Percentiles rank a stretch among this genome's conserved stretches.
phyloP scores from a whole-genome alignment of 2,329 filamentous ascomycete species.

The Xylaria digitata region DNA sequence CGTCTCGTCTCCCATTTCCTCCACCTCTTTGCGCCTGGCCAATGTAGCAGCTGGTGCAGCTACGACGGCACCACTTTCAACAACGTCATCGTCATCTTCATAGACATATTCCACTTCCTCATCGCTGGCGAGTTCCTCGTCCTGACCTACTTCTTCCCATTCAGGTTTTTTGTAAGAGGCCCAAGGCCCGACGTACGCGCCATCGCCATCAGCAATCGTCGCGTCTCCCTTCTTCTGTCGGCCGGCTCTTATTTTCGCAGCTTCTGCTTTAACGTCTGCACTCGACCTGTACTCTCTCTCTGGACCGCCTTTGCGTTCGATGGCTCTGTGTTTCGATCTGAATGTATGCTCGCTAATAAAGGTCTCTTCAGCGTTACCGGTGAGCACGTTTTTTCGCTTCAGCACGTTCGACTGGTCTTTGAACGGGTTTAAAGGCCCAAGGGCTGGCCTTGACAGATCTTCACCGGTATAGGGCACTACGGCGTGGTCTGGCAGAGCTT shows the following conservation, averaged over 20 bases:
- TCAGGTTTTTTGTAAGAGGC: conserved; percentile 81
- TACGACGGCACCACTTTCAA: conserved; percentile 72
- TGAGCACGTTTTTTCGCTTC: conserved; percentile 85
- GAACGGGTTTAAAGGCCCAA: conserved; percentile 82
- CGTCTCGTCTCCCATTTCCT: conserved; percentile 77
- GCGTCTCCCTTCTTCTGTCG: conserved; percentile 88
- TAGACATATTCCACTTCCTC: conserved; percentile 83
- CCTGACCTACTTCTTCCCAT: conserved; percentile 78
- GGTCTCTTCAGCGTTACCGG: conserved; percentile 88
- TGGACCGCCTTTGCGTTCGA: conserved; percentile 73
- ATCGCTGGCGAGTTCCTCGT: conserved; percentile 79
- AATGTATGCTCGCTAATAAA: conserved; percentile 93
- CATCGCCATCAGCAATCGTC: conserved; percentile 84
- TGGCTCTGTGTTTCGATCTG: conserved; percentile 84
- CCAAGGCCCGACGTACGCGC: conserved; percentile 95
- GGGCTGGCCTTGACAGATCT: conserved; percentile 72
- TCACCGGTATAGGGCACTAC: conserved; percentile 76
- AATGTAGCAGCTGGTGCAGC: conserved; percentile 66
- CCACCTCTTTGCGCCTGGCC: conserved; percentile 66
- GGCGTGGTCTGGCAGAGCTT: conserved; percentile 67
- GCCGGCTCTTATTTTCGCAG: conserved; percentile 74
- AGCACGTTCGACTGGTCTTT: conserved; percentile 68
- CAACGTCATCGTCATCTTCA: conserved; percentile 75
- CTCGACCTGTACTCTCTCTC: conserved; percentile 67
- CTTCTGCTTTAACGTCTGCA: conserved; percentile 74